Evolutionary conservation across 768 basidiomycete species (phyloP).

Genomic region (Mycena venus): DNA sequence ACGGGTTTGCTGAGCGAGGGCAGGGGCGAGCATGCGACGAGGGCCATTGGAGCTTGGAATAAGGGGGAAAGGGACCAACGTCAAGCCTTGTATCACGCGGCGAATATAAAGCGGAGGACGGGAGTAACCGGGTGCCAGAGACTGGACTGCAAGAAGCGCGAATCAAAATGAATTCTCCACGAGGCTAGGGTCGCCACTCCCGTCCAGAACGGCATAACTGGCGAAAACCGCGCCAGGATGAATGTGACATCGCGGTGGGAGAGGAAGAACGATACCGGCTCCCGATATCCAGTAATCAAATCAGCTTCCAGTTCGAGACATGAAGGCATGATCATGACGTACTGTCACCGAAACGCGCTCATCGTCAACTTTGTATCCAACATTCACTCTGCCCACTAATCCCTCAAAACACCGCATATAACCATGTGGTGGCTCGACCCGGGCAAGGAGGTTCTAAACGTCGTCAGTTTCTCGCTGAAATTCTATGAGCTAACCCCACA

Average conservation of each 20-base stretch:
- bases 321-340: background rate
- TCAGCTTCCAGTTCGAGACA: background rate
- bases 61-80: background rate
- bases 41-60: constrained; percentile 4
- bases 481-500: background rate
- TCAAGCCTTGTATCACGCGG: constrained; percentile 11
- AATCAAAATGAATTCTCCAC: constrained; percentile 6
- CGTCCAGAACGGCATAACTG: background rate
- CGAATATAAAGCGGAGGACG: constrained; percentile 17
- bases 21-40: background rate
- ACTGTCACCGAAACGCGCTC: background rate
- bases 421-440: constrained; percentile 91
- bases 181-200: constrained; percentile 8
- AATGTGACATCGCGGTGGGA: background rate
- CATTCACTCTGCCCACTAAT: too few species aligned
- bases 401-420: background rate
- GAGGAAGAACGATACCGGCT: background rate
- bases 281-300: background rate
- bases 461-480: constrained; percentile 65
- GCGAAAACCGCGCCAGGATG: background rate
- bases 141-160: constrained; percentile 1
- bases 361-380: too few species aligned
- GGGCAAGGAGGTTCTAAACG: constrained; percentile 86
- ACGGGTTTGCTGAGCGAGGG: background rate
- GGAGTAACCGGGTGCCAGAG: constrained; percentile 19